Base-by-base conservation (phyloP, 768 basidiomycete species). In the Pulveroboletus sp. region DNA sequence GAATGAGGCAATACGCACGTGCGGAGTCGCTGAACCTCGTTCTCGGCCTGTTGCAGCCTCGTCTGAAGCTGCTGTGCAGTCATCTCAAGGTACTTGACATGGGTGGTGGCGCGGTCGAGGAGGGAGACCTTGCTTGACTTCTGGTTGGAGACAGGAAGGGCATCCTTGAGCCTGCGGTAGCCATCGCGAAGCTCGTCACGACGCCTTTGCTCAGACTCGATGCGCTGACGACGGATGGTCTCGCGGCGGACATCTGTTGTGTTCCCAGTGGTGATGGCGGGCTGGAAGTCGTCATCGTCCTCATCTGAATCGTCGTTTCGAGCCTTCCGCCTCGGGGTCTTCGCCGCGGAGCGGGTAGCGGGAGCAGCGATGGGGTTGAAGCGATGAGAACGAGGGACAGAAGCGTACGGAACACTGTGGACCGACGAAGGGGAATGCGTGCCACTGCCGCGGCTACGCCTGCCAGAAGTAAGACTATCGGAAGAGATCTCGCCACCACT, bases 111-210 rank as follows among this genome's bases (percentile, higher is more conserved):
- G 63, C 92, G 83, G 62, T 94, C 93, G 59, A 95, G 79, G 49
- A 94, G 75, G 55, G 85, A 89, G 46, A 92, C 88, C 73, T 95
- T 95, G 79, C 86, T 90, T 9, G 89, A 84, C 77, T 93, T 90
- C 78, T 93, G 90, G 75, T 91, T 93, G 41, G 86, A 88, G 52
- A 85, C 77, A 27, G 93, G 93, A 59, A 95, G 83, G 49, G 85
- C 86, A 61, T 91, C 87, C 80, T 91, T 92, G 73, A 95, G 83
- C 51, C 86, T 81, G 60, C 85, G 81, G 71, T 94, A 95, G 52
- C 90, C 92, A 50, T 95, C 92, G 49, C 93, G 78, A 65, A 95
- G 87, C 71, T 95, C 93, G 61, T 94, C 91, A 35, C 93, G 82
- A 58, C 93, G 80, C 58, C 91, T 77, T 76, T 94, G 89, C 75